phyloP scores from a whole-genome alignment of 1,284 basidiomycete species.

The Kwoniella shivajii region DNA sequence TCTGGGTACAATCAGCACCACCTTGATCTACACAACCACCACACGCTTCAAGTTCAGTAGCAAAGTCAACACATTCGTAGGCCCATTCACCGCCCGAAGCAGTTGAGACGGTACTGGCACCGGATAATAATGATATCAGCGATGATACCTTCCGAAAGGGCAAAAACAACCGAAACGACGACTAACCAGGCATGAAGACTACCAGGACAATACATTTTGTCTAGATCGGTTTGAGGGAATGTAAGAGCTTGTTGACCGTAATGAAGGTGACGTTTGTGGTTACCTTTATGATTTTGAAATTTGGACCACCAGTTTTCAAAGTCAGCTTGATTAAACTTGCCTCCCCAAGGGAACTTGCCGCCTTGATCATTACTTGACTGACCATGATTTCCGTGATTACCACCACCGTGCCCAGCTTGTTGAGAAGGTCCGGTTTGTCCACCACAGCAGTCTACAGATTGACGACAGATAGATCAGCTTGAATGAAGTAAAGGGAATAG shows the following conservation, averaged over 20 bases:
- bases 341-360: conserved; percentile 13
- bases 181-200: conserved; percentile 45
- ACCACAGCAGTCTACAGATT: conserved; percentile 35
- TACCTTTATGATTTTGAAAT: neutral
- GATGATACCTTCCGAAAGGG: neutral
- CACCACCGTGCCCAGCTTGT: conserved; percentile 6
- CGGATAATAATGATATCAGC: neutral
- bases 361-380: conserved; percentile 9
- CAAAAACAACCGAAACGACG: neutral
- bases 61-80: conserved; percentile 55
- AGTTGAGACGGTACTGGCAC: conserved; percentile 29
- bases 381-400: conserved; percentile 4
- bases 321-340: conserved; percentile 15
- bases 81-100: conserved; percentile 33
- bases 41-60: conserved; percentile 58
- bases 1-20: conserved; percentile 71
- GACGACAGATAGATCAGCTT: neutral
- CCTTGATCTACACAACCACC: conserved; percentile 70
- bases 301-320: conserved; percentile 11
- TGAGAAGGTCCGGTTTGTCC: conserved; percentile 19
- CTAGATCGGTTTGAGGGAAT: conserved; percentile 36
- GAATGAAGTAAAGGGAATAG: neutral
- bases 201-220: conserved; percentile 47
- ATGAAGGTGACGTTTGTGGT: conserved; percentile 28
- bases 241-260: conserved; percentile 21